These are phyloP conservation scores for Cucurbita pepo DNA, from an alignment of 306 rosid species.

Conservation along the genomic window DNA sequence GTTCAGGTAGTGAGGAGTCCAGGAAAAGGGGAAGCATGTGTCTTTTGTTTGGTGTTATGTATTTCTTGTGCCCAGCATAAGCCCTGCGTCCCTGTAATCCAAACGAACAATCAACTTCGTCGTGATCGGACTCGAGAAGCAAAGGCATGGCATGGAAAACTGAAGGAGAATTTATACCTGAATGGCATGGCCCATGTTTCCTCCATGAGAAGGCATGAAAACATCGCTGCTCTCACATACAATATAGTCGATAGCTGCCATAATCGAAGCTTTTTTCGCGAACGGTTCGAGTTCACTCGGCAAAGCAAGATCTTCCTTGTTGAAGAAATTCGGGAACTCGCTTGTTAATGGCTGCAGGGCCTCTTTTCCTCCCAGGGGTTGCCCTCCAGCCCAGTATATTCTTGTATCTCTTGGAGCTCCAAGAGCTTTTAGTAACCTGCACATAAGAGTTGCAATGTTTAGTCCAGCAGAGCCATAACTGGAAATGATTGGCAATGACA, in stretches of 20 bases:
- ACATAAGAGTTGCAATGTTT: conserved; percentile 3
- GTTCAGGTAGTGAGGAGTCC: conserved; percentile 49
- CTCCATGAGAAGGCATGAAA: conserved; percentile 99
- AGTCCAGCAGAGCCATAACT: not conserved
- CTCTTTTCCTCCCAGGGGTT: conserved; percentile 82
- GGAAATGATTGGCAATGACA: not conserved
- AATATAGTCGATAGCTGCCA: conserved; percentile 94
- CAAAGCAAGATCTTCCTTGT: conserved; percentile 69
- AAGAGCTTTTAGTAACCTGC: conserved; percentile 74
- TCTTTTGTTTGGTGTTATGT: conserved; percentile 88
- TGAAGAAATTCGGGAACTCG: conserved; percentile 56
- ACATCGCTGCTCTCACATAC: conserved; percentile 80
- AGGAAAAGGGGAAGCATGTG: conserved; percentile 75
- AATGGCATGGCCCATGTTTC: conserved; percentile 92
- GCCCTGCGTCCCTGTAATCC: conserved; percentile 69
- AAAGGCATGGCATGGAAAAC: not conserved
- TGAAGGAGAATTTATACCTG: conserved; percentile 36
- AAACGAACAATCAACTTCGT: not conserved
- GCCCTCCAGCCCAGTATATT: conserved; percentile 95
- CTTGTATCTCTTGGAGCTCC: conserved; percentile 74
- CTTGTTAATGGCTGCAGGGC: conserved; percentile 53
- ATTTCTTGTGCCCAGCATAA: conserved; percentile 79
- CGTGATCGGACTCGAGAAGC: not conserved
- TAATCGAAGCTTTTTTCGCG: conserved; percentile 53
- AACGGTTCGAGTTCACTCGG: conserved; percentile 65